Conservation (phyloP, 805 yeast species). For the Monosporozyma servazzii region DNA sequence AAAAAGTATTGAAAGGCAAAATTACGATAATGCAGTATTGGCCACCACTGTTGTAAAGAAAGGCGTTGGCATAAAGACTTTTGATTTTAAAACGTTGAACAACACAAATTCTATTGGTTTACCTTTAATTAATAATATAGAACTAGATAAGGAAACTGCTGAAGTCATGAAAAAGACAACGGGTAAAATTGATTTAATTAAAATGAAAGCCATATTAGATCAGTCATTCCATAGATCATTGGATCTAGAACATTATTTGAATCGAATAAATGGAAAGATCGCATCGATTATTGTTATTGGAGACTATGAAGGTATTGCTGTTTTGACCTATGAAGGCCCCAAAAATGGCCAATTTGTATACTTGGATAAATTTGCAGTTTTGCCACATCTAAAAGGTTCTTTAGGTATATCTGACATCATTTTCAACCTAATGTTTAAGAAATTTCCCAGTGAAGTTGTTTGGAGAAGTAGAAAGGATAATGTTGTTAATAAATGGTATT, state of each 20-base stretch:
- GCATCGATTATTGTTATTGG: slow-evolving; percentile 83
- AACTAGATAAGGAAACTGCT: not conserved
- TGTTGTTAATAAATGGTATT: slow-evolving; percentile 96
- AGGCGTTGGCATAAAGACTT: slow-evolving; percentile 44
- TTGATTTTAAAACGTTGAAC: slow-evolving; percentile 15
- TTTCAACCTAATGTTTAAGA: slow-evolving; percentile 64
- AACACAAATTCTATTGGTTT: slow-evolving; percentile 21
- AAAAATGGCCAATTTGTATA: slow-evolving; percentile 47
- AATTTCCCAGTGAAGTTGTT: slow-evolving; percentile 62
- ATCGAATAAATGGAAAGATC: slow-evolving; percentile 53
- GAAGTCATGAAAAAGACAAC: not conserved
- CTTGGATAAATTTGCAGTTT: slow-evolving; percentile 88
- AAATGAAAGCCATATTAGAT: slow-evolving; percentile 55
- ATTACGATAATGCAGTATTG: slow-evolving; percentile 19
- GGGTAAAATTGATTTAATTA: slow-evolving; percentile 41
- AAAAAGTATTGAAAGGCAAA: not conserved
- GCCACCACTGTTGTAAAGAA: slow-evolving; percentile 68
- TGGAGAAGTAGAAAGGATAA: slow-evolving; percentile 87
- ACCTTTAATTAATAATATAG: slow-evolving; percentile 11
- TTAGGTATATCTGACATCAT: slow-evolving; percentile 91
- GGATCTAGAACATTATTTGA: slow-evolving; percentile 56
- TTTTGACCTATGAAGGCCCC: slow-evolving; percentile 71
- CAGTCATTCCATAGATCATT: slow-evolving; percentile 68
- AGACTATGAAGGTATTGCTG: slow-evolving; percentile 92
- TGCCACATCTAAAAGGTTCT: slow-evolving; percentile 75